A percentile compares a stretch with the other conserved stretches of the same genome.
These are phyloP conservation scores for Lycium ferocissimum DNA, from an alignment of 257 asterid genomes.

Conservation along the genomic window DNA sequence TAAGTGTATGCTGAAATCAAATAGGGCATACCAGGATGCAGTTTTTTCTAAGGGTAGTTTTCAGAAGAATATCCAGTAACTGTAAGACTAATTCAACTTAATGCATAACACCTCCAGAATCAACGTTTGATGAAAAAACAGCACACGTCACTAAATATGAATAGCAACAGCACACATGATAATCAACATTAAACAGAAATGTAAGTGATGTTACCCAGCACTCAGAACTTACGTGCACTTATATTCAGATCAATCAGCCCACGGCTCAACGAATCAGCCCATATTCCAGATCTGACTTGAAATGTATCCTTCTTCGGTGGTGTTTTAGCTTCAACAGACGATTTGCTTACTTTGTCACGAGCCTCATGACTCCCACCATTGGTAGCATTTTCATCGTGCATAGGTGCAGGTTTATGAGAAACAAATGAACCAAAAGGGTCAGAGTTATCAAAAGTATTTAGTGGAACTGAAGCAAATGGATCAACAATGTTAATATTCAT, in stretches of 20 bases:
- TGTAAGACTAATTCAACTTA: neutral
- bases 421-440: constrained; percentile 73
- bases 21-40: neutral
- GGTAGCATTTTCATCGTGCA: constrained; percentile 45
- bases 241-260: constrained; percentile 89
- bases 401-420: constrained; percentile 52
- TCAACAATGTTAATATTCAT: constrained; percentile 50
- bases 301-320: constrained; percentile 61
- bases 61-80: neutral
- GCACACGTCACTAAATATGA: neutral
- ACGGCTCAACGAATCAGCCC: constrained; percentile 98
- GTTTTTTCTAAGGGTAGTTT: neutral
- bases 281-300: constrained; percentile 93
- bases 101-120: constrained; percentile 13
- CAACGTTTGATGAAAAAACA: neutral
- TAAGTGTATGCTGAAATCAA: neutral
- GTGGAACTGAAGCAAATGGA: constrained; percentile 85
- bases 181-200: constrained; percentile 1
- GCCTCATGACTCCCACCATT: constrained; percentile 41
- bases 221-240: constrained; percentile 77
- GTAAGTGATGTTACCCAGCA: neutral
- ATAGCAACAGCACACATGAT: constrained; percentile 19
- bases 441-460: constrained; percentile 69
- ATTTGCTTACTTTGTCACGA: constrained; percentile 41
- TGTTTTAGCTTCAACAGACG: constrained; percentile 35